phyloP scores from a whole-genome alignment of 108 stramenopile genomes.

The Epipyxis sp. region DNA sequence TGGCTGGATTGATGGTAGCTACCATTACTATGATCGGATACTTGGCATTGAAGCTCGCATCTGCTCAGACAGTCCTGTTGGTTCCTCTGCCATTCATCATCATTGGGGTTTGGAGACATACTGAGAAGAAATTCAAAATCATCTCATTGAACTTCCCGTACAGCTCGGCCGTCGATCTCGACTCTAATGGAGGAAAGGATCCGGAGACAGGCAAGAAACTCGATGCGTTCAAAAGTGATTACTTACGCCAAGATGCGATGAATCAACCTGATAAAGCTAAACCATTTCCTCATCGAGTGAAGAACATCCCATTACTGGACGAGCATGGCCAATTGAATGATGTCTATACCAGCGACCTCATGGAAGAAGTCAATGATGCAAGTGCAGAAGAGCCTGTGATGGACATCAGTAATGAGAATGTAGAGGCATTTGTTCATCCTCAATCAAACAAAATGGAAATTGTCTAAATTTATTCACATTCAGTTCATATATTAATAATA shows the following conservation, averaged over 20 bases:
- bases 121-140: neutral
- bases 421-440: no score
- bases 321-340: neutral
- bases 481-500: no score
- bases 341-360: neutral
- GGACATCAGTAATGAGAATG: no score
- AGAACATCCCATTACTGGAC: neutral
- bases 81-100: neutral
- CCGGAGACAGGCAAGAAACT: neutral
- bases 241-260: neutral
- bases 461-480: no score
- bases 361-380: no score
- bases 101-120: neutral
- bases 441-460: no score
- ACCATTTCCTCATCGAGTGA: constrained; percentile 3
- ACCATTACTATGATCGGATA: constrained; percentile 16
- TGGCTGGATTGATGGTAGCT: constrained; percentile 8
- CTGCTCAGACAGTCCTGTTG: neutral
- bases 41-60: neutral
- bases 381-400: no score
- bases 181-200: neutral
- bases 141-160: neutral
- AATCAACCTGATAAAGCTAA: neutral
- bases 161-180: neutral
- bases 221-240: neutral